Evolutionary conservation across 1,284 basidiomycete species (phyloP), one percentile per base, ranked within the genome.

Genomic region (Naganishia sp.): DNA sequence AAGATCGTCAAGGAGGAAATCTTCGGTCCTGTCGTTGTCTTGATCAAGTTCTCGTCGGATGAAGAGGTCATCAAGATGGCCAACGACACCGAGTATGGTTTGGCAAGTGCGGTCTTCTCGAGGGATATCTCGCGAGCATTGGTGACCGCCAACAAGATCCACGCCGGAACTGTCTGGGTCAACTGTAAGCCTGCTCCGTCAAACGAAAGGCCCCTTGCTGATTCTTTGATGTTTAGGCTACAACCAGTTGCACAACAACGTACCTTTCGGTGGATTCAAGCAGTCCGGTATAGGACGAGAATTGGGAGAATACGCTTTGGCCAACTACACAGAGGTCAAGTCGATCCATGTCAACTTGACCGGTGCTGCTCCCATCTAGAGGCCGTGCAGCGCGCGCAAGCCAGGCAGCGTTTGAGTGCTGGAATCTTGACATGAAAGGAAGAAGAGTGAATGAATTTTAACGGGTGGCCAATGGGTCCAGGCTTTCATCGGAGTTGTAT

Each of bases 181-280:
- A 63, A 67, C 61, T 67, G 68, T 70, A 84, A 72, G 90, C 90
- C 80, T 81, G 83, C 74, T 77, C 90, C 21, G 16, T 6, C 5
- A 6, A 16, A 7, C 79, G 88, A 7, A 15, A 15, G 25, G 10
- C 28, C 23, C 11, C 5, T 28, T 21, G 21, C 45, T 48, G 3
- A 49, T 16, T 10, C 56, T 44, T 25, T 23, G n/a, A n/a, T 15
- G 10, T 31, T 1, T 36, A 59, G 56, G 56, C 59, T 61, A 61
- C 59, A 61, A 61, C 48, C 59, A 61, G 39, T 23, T 61, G 48
- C 59, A 61, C 59, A 61, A 61, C 7, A 82, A 84, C 64, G 82
- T 90, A 45, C 89, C 91, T 1, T 94, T 94, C 78, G 92, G 93
- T 69, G 93, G 92, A 39, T 94, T 84, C 86, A 95, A 94, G 85